A percentile compares a stretch with the other conserved stretches of the same genome.
Conservation (phyloP, 352 stramenopile genomes). For the Pythium rhizo-oryzae region DNA sequence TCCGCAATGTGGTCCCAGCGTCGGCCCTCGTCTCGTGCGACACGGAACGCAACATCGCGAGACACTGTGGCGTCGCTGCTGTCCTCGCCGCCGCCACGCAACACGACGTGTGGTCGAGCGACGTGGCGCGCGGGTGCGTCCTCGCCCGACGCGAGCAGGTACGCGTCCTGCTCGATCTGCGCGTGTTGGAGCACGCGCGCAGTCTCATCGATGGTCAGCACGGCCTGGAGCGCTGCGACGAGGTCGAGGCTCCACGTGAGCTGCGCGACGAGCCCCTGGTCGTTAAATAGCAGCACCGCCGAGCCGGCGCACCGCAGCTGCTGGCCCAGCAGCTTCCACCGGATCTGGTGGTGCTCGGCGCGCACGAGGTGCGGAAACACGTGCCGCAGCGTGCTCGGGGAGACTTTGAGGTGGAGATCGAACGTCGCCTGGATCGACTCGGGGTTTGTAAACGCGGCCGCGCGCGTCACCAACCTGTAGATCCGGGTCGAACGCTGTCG, state of each 20-base stretch:
- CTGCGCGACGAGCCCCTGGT: neutral
- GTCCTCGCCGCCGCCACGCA: no score
- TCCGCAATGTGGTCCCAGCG: no score
- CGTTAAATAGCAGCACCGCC: conserved; percentile 5
- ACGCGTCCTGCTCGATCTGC: conserved; percentile 10
- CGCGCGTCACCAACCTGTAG: conserved; percentile 6
- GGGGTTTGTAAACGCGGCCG: neutral
- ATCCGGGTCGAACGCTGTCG: neutral
- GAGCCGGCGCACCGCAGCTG: conserved; percentile 5
- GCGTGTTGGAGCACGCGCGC: conserved; percentile 13
- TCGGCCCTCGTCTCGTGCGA: no score
- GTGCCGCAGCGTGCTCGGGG: conserved; percentile 1
- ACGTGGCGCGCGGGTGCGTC: neutral
- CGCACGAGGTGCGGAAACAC: conserved; percentile 22
- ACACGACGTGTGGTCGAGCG: no score
- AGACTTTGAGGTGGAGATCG: conserved; percentile 1
- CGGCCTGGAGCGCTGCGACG: conserved; percentile 3
- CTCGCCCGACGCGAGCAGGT: conserved; percentile 3
- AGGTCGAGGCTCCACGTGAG: conserved; percentile 20
- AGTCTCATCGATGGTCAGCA: conserved; percentile 28
- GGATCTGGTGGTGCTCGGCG: conserved; percentile 6
- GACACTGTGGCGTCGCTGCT: no score
- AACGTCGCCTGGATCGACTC: conserved; percentile 8
- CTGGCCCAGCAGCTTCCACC: conserved; percentile 17
- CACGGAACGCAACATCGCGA: no score